Conservation (phyloP, 352 stramenopile species). For the Albugo candida region DNA sequence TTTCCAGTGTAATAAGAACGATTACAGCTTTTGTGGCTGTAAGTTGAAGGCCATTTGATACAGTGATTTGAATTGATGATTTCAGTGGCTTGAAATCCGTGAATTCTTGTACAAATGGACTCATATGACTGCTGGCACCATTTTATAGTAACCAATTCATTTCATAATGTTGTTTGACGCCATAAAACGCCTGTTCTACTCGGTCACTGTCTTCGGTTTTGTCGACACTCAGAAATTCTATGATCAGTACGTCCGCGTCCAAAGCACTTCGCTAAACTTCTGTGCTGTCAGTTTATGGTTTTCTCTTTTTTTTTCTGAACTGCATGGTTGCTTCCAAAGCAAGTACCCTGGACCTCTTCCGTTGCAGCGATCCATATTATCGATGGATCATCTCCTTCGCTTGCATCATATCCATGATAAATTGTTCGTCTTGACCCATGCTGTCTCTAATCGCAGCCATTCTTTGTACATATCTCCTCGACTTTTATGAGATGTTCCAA, state of each 20-base stretch:
- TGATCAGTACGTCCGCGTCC: not conserved
- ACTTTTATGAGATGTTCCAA: conserved; percentile 12
- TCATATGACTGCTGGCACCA: conserved; percentile 13
- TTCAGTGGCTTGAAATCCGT: not conserved
- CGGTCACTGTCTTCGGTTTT: not conserved
- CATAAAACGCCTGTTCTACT: no score
- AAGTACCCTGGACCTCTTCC: not conserved
- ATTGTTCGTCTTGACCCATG: conserved; percentile 6
- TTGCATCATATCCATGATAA: conserved; percentile 4
- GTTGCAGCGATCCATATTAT: conserved; percentile 2
- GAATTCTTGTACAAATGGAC: conserved; percentile 2
- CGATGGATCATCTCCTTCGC: conserved; percentile 10
- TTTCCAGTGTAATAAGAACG: conserved; percentile 2
- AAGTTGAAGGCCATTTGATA: conserved; percentile 5
- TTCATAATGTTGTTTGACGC: no score
- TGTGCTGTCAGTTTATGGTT: no score
- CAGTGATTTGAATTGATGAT: conserved; percentile 1
- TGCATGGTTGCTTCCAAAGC: not conserved
- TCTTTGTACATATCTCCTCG: conserved; percentile 7
- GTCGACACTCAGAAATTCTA: not conserved
- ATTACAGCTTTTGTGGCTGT: conserved; percentile 2
- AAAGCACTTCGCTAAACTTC: not conserved
- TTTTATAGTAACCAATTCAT: conserved; percentile 7
- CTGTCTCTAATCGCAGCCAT: conserved; percentile 9
- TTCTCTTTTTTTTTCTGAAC: not conserved